Conservation (phyloP, 305 asterid species). For the Fraxinus floribunda region DNA sequence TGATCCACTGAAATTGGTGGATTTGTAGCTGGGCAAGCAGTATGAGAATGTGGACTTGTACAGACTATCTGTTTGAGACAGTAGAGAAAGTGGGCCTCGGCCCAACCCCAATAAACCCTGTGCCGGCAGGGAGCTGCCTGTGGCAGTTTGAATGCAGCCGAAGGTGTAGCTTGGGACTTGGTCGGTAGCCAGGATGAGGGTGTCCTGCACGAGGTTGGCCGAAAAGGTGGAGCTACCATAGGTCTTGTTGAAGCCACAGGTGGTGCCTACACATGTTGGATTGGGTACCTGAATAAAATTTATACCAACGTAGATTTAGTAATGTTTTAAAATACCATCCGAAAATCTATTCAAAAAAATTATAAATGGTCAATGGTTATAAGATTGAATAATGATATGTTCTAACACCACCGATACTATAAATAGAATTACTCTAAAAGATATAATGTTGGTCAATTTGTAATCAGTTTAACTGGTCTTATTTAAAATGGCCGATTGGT, state of each 20-base stretch:
- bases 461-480: background rate
- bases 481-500: background rate
- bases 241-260: constrained; percentile 63
- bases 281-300: constrained; percentile 50
- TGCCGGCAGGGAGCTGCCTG: constrained; percentile 57
- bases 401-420: background rate
- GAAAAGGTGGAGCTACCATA: constrained; percentile 65
- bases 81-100: constrained; percentile 64
- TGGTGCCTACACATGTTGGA: constrained; percentile 51
- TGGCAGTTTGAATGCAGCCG: constrained; percentile 60
- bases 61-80: constrained; percentile 51
- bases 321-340: background rate
- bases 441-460: background rate
- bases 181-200: constrained; percentile 56
- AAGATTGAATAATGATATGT: background rate
- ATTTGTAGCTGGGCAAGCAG: constrained; percentile 75
- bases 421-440: background rate
- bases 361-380: background rate
- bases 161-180: constrained; percentile 51
- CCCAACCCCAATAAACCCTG: constrained; percentile 85
- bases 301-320: background rate
- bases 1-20: constrained; percentile 63
- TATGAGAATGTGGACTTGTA: constrained; percentile 82
- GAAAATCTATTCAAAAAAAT: background rate
- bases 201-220: constrained; percentile 61